phyloP scores from a whole-genome alignment of 371 early-diverging fungal genomes.

The Saksenaea oblongispora region DNA sequence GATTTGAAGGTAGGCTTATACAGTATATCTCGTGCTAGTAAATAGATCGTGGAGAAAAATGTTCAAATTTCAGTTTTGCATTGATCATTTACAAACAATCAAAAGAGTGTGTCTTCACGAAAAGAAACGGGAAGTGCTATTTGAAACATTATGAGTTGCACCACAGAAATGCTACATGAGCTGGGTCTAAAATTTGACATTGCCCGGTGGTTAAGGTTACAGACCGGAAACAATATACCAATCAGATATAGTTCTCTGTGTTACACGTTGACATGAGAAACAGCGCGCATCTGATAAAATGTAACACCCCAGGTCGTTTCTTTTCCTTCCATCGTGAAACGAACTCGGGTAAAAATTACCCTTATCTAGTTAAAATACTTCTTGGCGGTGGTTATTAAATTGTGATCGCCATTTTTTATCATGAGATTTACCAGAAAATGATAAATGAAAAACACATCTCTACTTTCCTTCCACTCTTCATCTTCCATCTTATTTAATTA shows the following conservation, averaged over 20 bases:
- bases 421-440: background rate
- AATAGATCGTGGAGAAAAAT: too few relatives aligned
- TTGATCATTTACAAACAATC: too few relatives aligned
- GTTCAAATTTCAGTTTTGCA: too few relatives aligned
- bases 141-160: too few relatives aligned
- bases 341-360: background rate
- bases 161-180: too few relatives aligned
- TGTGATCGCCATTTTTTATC: background rate
- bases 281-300: background rate
- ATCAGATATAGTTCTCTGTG: background rate
- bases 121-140: too few relatives aligned
- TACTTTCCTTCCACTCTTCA: background rate
- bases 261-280: background rate
- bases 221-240: background rate
- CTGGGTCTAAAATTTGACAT: too few relatives aligned
- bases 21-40: too few relatives aligned
- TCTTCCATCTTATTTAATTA: background rate
- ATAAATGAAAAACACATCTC: background rate
- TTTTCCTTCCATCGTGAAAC: background rate
- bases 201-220: too few relatives aligned
- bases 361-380: background rate
- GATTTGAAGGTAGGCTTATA: too few relatives aligned
- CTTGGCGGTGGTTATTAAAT: background rate
- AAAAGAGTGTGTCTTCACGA: too few relatives aligned
- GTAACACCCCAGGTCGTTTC: conserved; percentile 1